These are phyloP conservation scores for Solanum appendiculatum DNA, from an alignment of 257 asterid genomes.

Conservation along the genomic window DNA sequence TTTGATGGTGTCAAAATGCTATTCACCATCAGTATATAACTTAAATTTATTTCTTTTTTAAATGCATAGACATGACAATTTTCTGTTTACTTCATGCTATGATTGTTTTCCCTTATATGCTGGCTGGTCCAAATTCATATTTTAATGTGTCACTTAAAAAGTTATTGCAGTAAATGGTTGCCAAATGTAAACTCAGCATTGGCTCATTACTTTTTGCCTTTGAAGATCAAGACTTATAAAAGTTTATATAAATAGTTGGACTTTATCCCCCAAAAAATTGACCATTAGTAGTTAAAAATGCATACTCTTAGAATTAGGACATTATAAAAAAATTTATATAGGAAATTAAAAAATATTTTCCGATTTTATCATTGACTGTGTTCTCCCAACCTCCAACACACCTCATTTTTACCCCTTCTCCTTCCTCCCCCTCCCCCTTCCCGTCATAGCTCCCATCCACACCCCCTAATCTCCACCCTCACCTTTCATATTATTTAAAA, in stretches of 20 bases:
- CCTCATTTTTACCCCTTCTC: neutral
- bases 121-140: neutral
- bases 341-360: neutral
- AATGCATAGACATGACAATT: neutral
- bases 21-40: neutral
- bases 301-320: neutral
- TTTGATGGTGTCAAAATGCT: too few relatives aligned
- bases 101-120: neutral
- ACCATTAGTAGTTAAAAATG: neutral
- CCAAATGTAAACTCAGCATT: neutral
- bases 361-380: too few relatives aligned
- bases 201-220: neutral
- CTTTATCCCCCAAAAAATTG: neutral
- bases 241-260: neutral
- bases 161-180: neutral
- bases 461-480: too few relatives aligned
- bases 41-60: neutral
- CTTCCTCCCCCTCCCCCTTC: too few relatives aligned
- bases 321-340: too few relatives aligned
- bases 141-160: neutral
- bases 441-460: too few relatives aligned
- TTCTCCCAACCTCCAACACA: neutral
- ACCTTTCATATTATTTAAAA: too few relatives aligned
- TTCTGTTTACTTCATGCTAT: neutral
- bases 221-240: neutral